Conservation (phyloP, 2,329 filamentous ascomycete genomes). For the Botrytis tulipae region DNA sequence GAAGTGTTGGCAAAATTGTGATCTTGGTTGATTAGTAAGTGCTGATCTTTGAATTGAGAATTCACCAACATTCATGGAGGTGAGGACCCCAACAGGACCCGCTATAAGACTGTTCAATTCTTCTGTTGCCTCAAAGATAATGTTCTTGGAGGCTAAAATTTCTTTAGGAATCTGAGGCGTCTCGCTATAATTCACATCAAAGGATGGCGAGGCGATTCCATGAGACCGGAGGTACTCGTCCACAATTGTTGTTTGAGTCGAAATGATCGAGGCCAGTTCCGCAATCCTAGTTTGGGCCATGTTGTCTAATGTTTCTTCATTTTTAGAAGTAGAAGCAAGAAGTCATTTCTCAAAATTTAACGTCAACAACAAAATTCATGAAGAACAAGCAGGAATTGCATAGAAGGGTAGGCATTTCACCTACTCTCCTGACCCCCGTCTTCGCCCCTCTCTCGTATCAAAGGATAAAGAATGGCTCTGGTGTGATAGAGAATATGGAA, state of each 20-base stretch:
- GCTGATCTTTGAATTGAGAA: neutral
- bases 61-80: neutral
- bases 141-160: neutral
- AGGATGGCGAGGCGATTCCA: slow-evolving; percentile 1
- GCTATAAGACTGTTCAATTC: neutral
- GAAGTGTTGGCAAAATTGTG: no score
- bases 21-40: neutral
- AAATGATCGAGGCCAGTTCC: slow-evolving; percentile 6
- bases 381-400: no score
- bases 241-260: neutral
- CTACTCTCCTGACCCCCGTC: no score
- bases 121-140: neutral
- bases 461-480: no score
- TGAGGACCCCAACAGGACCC: neutral
- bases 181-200: neutral
- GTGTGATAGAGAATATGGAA: no score
- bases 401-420: no score
- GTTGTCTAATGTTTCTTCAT: neutral
- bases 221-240: neutral
- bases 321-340: neutral
- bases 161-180: neutral
- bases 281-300: neutral
- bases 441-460: no score
- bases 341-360: neutral
- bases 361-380: no score